Evolutionary conservation across 2,329 filamentous ascomycete genomes (phyloP), one percentile per base, ranked within the genome.

Genomic region (Rasamsonia emersonii): DNA sequence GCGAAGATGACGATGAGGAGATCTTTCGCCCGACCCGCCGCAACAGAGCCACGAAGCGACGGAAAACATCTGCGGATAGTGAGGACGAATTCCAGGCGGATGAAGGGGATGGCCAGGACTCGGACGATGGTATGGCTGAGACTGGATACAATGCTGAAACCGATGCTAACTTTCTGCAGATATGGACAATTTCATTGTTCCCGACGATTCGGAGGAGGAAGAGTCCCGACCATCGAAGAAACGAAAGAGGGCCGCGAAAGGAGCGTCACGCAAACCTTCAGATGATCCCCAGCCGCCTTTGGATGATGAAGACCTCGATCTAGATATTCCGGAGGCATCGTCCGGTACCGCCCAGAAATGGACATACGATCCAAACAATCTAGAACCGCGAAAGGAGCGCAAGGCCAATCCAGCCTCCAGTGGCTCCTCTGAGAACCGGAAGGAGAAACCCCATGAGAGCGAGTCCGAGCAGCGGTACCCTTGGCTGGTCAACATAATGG

Each of bases 381-480:
- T 63, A 2, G 62, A 69, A 35, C 62, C 68, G 5, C 56, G 71
- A 4, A 61, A 71, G 38, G 62, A 68, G 25, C 65, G 69, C 35
- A 51, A 64, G 18, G 45, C 50, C 26, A 46, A 56, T 36, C 18
- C 59, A 42, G 45, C 44, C 3, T 37, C 53, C 5, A 67, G 62
- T 33, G 54, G 41, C 0, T 23, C 45, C 3, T 48, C 53, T 10
- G 56, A 60, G 30, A 51, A 58, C 18, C 53, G 50, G 26, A 73
- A 72, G 41, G 56, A 63, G 43, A 93, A 91, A 53, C 84, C 85
- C 3, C 77, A 88, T 51, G 77, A 76, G 18, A 82, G 75, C 21
- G 86, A 94, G 27, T 86, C 88, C 1, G 85, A 93, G 42, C 71
- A 89, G 35, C 74, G 91, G 39, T 93, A 98, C 51, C 62, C 83